Percentiles rank a stretch among this genome's conserved stretches.
These are phyloP conservation scores for Tuber magnatum DNA, from an alignment of 495 filamentous ascomycete species.

Conservation along the genomic window DNA sequence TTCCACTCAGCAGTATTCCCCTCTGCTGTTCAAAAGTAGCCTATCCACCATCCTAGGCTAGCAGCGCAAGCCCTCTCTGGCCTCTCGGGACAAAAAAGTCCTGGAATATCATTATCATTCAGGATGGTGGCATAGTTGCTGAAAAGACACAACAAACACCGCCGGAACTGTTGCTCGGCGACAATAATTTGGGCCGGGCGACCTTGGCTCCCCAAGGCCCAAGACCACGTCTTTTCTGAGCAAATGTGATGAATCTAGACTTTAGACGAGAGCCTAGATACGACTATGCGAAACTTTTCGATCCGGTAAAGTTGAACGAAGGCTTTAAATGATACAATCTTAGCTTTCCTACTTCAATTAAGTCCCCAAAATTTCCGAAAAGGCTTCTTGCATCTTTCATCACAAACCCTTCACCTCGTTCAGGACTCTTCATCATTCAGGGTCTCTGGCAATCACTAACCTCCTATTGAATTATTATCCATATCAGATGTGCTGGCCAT, in stretches of 20 bases:
- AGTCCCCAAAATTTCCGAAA: neutral
- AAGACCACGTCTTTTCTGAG: neutral
- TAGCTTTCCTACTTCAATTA: neutral
- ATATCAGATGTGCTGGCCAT: neutral
- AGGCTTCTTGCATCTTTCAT: neutral
- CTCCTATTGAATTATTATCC: neutral
- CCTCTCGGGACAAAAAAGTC: neutral
- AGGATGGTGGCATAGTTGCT: neutral
- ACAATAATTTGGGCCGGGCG: neutral
- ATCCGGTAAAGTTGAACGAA: neutral
- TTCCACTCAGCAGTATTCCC: neutral
- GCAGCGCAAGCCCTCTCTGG: neutral
- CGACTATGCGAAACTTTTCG: neutral
- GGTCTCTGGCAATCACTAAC: neutral
- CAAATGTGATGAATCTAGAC: neutral
- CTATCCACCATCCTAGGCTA: fast-evolving
- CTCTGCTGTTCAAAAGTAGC: neutral
- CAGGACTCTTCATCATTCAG: neutral
- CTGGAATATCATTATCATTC: neutral
- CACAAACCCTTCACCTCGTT: neutral
- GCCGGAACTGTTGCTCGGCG: neutral
- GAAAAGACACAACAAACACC: neutral
- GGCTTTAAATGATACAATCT: neutral
- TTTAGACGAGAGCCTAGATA: neutral
- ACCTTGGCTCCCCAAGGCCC: neutral